Conservation (phyloP, 2,329 filamentous ascomycete genomes). For the Sporothrix luriei region DNA sequence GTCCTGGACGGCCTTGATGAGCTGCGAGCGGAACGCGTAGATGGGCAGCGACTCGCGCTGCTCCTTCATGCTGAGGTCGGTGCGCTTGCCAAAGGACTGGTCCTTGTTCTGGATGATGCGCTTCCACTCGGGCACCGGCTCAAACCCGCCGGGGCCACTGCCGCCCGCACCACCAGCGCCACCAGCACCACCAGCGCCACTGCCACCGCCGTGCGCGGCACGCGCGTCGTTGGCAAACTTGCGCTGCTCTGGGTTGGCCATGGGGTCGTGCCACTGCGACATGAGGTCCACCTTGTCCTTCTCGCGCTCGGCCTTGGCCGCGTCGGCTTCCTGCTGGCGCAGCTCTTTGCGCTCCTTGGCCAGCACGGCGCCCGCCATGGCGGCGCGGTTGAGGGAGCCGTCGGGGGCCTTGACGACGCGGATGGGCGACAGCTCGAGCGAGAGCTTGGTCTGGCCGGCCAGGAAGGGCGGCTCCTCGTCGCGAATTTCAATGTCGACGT, state of each 20-base stretch:
- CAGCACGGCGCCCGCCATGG: constrained; percentile 86
- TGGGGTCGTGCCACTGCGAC: constrained; percentile 95
- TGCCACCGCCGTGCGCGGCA: constrained; percentile 55
- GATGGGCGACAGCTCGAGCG: constrained; percentile 90
- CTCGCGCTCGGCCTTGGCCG: constrained; percentile 73
- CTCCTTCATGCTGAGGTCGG: constrained; percentile 89
- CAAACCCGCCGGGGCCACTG: constrained; percentile 40
- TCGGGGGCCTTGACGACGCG: constrained; percentile 96
- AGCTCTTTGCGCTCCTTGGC: constrained; percentile 89
- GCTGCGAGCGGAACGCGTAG: constrained; percentile 80
- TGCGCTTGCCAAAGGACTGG: constrained; percentile 80
- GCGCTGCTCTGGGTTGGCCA: constrained; percentile 80
- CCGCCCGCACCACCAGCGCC: constrained; percentile 7
- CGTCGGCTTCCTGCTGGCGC: constrained; percentile 83
- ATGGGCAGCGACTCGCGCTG: constrained; percentile 89
- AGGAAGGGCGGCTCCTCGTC: constrained; percentile 97
- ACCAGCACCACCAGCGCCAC: constrained; percentile 37
- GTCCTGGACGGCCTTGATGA: constrained; percentile 81
- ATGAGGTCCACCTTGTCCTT: constrained; percentile 82
- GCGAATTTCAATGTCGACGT: constrained; percentile 93
- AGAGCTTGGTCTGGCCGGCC: constrained; percentile 94
- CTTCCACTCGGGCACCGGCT: constrained; percentile 90
- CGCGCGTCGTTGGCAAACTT: constrained; percentile 89
- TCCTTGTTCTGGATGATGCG: constrained; percentile 77
- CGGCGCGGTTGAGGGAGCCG: constrained; percentile 94